Evolutionary conservation across 2,329 filamentous ascomycete species (phyloP).

Genomic region (Fusarium odoratissimum): DNA sequence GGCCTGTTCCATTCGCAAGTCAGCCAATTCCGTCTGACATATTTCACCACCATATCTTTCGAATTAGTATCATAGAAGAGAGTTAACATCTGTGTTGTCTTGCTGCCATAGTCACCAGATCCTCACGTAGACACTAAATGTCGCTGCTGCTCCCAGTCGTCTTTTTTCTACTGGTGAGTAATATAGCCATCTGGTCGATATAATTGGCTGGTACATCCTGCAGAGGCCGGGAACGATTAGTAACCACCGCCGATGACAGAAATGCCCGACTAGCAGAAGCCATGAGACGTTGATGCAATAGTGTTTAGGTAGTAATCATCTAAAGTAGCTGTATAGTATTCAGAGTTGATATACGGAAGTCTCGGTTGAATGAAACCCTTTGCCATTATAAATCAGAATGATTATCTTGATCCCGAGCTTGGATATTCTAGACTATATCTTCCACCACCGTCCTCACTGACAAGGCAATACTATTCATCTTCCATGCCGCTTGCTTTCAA

Average conservation of each 20-base stretch:
- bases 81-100: rapidly evolving
- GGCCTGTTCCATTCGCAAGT: rapidly evolving
- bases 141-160: rapidly evolving
- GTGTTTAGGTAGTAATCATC: neutral
- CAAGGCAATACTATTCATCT: too few species aligned
- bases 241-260: neutral
- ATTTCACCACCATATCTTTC: rapidly evolving
- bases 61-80: rapidly evolving
- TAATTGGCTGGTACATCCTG: rapidly evolving
- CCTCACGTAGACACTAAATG: rapidly evolving
- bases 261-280: too few species aligned
- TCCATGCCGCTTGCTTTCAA: too few species aligned
- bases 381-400: neutral
- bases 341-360: rapidly evolving
- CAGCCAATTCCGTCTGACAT: neutral
- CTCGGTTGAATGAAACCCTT: too few species aligned
- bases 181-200: rapidly evolving
- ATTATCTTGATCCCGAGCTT: too few species aligned
- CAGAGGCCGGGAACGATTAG: neutral
- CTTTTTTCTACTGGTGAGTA: neutral
- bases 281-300: too few species aligned
- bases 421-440: neutral
- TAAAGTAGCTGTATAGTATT: rapidly evolving
- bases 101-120: rapidly evolving
- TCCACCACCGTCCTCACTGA: too few species aligned